Evolutionary conservation across 2,329 filamentous ascomycete genomes (phyloP), one percentile per base, ranked within the genome.

Genomic region (Coniochaeta sp.): DNA sequence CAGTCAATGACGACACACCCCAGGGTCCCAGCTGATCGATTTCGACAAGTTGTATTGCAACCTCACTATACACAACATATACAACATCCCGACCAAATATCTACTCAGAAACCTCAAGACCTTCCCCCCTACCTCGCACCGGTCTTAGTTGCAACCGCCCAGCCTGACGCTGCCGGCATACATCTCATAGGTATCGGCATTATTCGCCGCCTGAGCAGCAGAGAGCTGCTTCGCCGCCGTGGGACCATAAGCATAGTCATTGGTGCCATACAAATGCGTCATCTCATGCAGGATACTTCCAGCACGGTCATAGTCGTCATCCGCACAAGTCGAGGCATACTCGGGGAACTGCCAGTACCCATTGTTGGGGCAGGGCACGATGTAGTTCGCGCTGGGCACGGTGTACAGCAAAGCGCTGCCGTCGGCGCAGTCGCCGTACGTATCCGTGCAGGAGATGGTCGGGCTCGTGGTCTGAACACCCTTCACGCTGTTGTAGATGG

Each of bases 221-320:
- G 53, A 52, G 22, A 53, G 48, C 26, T 40, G 32, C 51, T 55
- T 51, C 20, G 53, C 53, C 3, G 53, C 53, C 4, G 42, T 49
- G 2, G 51, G 53, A 10, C 53, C 53, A 26, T 55, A 55, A 6
- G 53, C 53, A 31, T 48, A 48, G 28, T 55, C 53, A 9, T 20
- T 16, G 1, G 53, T 55, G 13, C 53, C 53, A 47, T 55, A 55
- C 48, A 48, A 51, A 18, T 56, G 54, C 4, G 54, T 56, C 46
- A 56, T 50, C 52, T 56, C 54, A 48, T 56, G 54, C 24, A 56
- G 54, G 30, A 56, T 54, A 30, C 54, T 56, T 48, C 52, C 54
- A 3, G 52, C 54, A 22, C 48, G 53, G 38, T 56, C 54, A 18
- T 56, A 56, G 42, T 56, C 54, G 35, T 56, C 54, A 24, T 53